These are phyloP conservation scores for Speleostelium caveatum DNA, from an alignment of 78 protist species.

Conservation along the genomic window DNA sequence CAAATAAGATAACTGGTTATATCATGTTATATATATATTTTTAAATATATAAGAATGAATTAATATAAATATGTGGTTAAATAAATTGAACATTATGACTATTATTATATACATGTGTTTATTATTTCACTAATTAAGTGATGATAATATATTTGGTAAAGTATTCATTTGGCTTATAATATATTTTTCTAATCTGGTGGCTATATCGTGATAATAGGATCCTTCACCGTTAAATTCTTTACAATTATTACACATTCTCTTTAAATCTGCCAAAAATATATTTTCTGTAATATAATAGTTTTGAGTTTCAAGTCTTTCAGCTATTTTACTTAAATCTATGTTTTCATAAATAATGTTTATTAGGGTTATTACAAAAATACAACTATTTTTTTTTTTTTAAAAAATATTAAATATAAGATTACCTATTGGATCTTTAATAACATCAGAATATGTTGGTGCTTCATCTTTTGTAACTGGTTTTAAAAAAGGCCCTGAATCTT, in stretches of 20 bases:
- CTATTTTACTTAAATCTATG: conserved; percentile 29
- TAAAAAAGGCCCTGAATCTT: conserved; percentile 61
- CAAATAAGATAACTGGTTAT: too few relatives aligned
- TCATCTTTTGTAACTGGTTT: conserved; percentile 37
- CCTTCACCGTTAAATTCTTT: conserved; percentile 75
- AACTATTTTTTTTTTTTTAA: too few relatives aligned
- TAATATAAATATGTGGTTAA: too few relatives aligned
- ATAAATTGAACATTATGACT: too few relatives aligned
- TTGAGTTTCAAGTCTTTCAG: conserved; percentile 26
- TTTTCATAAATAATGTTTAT: conserved; percentile 59
- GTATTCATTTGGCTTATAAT: conserved; percentile 15
- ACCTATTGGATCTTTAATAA: conserved; percentile 13
- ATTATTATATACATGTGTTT: too few relatives aligned
- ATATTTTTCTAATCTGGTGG: conserved; percentile 44
- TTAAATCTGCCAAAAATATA: conserved; percentile 69
- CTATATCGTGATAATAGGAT: conserved; percentile 26
- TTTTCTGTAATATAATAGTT: conserved; percentile 76
- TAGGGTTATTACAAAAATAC: too few relatives aligned
- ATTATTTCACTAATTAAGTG: too few relatives aligned
- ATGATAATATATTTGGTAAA: too few relatives aligned
- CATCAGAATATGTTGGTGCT: conserved; percentile 45
- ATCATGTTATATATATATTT: too few relatives aligned
- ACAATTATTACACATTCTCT: conserved; percentile 83
- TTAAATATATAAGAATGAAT: too few relatives aligned
- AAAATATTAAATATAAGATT: too few relatives aligned